Evolutionary conservation across 2,329 filamentous ascomycete species (phyloP), one percentile per base, ranked within the genome.

Genomic region (Penicillium thymicola): DNA sequence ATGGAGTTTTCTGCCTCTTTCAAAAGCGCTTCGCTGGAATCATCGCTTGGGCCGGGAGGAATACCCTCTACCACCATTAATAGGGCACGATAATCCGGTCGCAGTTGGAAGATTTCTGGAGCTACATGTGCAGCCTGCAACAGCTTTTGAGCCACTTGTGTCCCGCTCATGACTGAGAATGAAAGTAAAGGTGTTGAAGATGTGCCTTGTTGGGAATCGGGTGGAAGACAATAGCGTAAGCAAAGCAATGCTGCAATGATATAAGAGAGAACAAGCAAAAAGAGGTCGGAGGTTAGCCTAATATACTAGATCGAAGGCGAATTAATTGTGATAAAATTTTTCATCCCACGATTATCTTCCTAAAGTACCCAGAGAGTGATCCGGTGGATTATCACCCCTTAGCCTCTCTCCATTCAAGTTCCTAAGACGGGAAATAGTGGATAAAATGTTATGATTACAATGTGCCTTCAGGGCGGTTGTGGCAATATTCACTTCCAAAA

Each of bases 51-150:
- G 5, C 70, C 67, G 2, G 67, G 59, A 7, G 70, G 63, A 6
- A 75, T 71, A 36, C 65, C 65, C 23, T 69, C 67, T 6, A 72
- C 66, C 1, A 72, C 65, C 36, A 76, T 64, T 1, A 76, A 51
- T 6, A 76, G 67, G 2, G 64, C 72, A 41, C 73, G 72, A 46
- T 76, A 75, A 53, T 75, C 74, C 0, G 72, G 71, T 1, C 70
- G 70, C 0, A 76, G 61, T 13, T 65, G 46, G 47, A 75, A 75
- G 30, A 75, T 65, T 27, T 72, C 65, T 10, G 60, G 47, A 9
- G 55, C 55, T 21, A 64, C 38, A 5, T 47, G 56, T 1, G 60
- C 60, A 13, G 53, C 50, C 37, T 62, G 27, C 11, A 61, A 54
- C 10, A 59, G 5, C 13, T 11, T 34, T 13, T 40, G 36, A 7